phyloP scores from a whole-genome alignment of 345 rosid species.

The Nephelium lappaceum region DNA sequence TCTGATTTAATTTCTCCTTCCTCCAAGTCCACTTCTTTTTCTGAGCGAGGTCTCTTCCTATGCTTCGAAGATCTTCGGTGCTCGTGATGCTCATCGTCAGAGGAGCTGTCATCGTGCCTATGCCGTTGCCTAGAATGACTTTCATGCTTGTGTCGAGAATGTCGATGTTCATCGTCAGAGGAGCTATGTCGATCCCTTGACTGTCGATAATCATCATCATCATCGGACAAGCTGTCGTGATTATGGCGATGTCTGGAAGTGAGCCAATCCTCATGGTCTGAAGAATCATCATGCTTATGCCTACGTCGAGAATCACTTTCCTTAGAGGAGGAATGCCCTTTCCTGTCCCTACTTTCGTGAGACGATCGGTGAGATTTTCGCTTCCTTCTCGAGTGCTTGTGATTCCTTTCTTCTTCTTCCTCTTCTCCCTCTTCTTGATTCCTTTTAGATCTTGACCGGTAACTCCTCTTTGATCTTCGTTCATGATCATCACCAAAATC shows the following conservation, averaged over 20 bases:
- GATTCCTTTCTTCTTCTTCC: slow-evolving; percentile 43
- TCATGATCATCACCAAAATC: slow-evolving; percentile 48
- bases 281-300: slow-evolving; percentile 38
- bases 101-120: slow-evolving; percentile 17
- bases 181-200: slow-evolving; percentile 33
- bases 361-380: slow-evolving; percentile 46
- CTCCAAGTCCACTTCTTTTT: slow-evolving; percentile 54
- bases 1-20: slow-evolving; percentile 69
- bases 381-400: slow-evolving; percentile 51
- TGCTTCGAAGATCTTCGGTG: slow-evolving; percentile 39
- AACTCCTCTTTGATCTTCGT: slow-evolving; percentile 69
- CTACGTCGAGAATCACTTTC: slow-evolving; percentile 41
- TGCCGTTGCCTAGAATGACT: slow-evolving; percentile 34
- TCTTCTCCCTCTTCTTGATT: slow-evolving; percentile 45
- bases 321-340: slow-evolving; percentile 54
- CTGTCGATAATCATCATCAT: slow-evolving; percentile 39
- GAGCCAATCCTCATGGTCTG: slow-evolving; percentile 40
- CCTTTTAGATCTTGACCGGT: slow-evolving; percentile 58
- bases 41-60: slow-evolving; percentile 31
- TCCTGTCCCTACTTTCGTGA: slow-evolving; percentile 42
- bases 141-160: slow-evolving; percentile 25
- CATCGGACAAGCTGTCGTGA: slow-evolving; percentile 37
- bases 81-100: slow-evolving; percentile 13
- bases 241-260: slow-evolving; percentile 30
- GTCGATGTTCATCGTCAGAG: slow-evolving; percentile 37